Base-by-base conservation (phyloP, 2,329 filamentous ascomycete genomes). In the Stagonosporopsis chrysanthemi region DNA sequence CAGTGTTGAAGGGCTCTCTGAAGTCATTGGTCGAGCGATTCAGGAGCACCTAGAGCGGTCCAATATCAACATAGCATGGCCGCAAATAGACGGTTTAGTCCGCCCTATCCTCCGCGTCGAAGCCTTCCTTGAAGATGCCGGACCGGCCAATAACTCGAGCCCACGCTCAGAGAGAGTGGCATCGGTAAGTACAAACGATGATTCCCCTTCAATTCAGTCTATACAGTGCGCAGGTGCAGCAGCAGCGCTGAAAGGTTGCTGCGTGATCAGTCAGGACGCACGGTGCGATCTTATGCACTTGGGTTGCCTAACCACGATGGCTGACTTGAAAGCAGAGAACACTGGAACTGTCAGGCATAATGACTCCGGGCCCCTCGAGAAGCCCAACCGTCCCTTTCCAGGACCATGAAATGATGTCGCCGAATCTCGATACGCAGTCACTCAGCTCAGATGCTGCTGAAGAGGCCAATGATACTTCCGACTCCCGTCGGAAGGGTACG, bases 41-140 rank as follows among this genome's bases (percentile, higher is more conserved):
- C 68, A 72, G 35, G 70, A 73, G 38, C 66, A 73, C 43, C 51
- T 74, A 22, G 61, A 65, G 24, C 67, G 56, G 19, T 64, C 58
- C 7, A 68, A 71, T 28, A 61, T 66, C 53, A 62, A 62, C 23
- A 29, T 63, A 7, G 54, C 65, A 35, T 74, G 68, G 71, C 68
- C 68, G 22, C 66, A 67, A 26, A 60, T 68, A 23, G 64, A 67
- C 28, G 56, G 45, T 14, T 52, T 73, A 7, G 57, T 56, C 22
- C 66, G 59, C 24, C 71, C 71, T 3, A 62, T 71, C 15, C 57
- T 74, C 11, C 67, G 72, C 5, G 48, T 74, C 17, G 72, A 74
- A 42, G 70, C 72, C 24, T 74, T 73, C 36, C 55, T 74, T 11
- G 70, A 74, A 46, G 70, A 74, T 55, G 65, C 61, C 35, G 53